A percentile compares a stretch with the other conserved stretches of the same genome.
Evolutionary conservation across 1,284 basidiomycete genomes (phyloP).

Genomic region (Mycocalia duriaeana): DNA sequence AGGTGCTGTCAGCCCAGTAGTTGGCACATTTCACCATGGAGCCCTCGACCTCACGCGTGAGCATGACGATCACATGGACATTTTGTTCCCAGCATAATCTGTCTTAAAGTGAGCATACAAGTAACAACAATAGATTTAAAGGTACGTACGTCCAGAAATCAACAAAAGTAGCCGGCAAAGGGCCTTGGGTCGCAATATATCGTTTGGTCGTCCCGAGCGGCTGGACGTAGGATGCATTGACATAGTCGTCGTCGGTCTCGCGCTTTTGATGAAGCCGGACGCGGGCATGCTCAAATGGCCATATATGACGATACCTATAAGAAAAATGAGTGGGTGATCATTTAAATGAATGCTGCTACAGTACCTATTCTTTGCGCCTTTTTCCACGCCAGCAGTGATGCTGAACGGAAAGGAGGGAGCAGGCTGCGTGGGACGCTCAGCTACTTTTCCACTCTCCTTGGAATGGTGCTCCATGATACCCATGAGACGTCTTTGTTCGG

Average conservation of each 20-base stretch:
- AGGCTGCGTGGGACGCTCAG: conserved; percentile 6
- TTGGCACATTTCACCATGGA: conserved; percentile 86
- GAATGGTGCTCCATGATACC: conserved; percentile 91
- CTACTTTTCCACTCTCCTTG: conserved; percentile 37
- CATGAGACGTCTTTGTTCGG: conserved; percentile 86
- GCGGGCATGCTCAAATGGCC: conserved; percentile 92
- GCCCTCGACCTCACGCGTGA: conserved; percentile 89
- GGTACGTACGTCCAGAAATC: conserved; percentile 93
- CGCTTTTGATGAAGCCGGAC: conserved; percentile 58
- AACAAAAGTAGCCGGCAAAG: conserved; percentile 81
- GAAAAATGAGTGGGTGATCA: conserved; percentile 4
- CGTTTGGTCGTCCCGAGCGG: conserved; percentile 74
- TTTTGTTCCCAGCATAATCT: conserved; percentile 82
- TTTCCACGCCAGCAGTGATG: conserved; percentile 94
- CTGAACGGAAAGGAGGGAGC: conserved; percentile 70
- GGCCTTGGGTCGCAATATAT: conserved; percentile 97
- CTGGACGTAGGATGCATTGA: conserved; percentile 90
- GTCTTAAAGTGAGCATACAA: conserved; percentile 3
- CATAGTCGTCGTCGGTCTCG: conserved; percentile 71
- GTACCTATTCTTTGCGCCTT: conserved; percentile 88
- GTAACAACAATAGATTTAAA: conserved; percentile 2
- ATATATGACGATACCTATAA: conserved; percentile 82
- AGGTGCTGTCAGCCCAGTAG: conserved; percentile 79
- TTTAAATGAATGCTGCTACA: conserved; percentile 23
- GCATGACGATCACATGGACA: conserved; percentile 79